Percentiles rank a stretch among this genome's conserved stretches.
Conservation (phyloP, 345 rosid species). For the Kandelia obovata region DNA sequence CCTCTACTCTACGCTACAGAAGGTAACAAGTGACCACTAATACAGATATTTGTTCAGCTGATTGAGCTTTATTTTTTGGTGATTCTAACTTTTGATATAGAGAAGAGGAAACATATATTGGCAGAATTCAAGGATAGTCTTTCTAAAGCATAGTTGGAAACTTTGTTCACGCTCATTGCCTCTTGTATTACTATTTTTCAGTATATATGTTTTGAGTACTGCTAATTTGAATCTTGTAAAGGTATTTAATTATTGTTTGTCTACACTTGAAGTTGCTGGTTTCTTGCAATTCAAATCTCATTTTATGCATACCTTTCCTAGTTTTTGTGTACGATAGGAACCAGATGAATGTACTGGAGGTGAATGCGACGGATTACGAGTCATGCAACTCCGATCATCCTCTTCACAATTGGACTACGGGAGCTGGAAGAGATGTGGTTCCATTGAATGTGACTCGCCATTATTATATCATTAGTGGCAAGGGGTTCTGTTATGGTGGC, state of each 20-base stretch:
- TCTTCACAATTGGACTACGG: slow-evolving; percentile 73
- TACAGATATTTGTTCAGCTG: too few species aligned
- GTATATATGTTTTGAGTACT: too few species aligned
- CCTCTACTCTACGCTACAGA: too few species aligned
- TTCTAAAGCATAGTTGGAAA: too few species aligned
- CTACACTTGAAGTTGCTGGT: background rate
- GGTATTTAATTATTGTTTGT: background rate
- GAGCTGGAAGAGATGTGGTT: slow-evolving; percentile 90
- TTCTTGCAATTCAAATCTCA: slow-evolving; percentile 1
- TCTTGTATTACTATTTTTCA: too few species aligned
- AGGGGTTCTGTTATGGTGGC: slow-evolving; percentile 83
- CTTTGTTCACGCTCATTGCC: too few species aligned
- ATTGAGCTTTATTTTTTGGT: too few species aligned
- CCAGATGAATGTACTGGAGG: slow-evolving; percentile 81
- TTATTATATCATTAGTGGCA: slow-evolving; percentile 78
- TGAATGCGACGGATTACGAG: slow-evolving; percentile 72
- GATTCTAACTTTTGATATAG: too few species aligned
- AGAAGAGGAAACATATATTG: too few species aligned
- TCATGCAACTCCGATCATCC: slow-evolving; percentile 65
- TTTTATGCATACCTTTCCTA: slow-evolving; percentile 13
- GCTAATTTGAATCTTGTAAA: background rate
- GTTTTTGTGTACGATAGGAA: slow-evolving; percentile 91
- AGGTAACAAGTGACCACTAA: too few species aligned
- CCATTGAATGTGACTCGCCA: slow-evolving; percentile 71
- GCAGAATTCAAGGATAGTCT: too few species aligned